Conservation (phyloP, 2,329 filamentous ascomycete species). For the Fusarium sp. region DNA sequence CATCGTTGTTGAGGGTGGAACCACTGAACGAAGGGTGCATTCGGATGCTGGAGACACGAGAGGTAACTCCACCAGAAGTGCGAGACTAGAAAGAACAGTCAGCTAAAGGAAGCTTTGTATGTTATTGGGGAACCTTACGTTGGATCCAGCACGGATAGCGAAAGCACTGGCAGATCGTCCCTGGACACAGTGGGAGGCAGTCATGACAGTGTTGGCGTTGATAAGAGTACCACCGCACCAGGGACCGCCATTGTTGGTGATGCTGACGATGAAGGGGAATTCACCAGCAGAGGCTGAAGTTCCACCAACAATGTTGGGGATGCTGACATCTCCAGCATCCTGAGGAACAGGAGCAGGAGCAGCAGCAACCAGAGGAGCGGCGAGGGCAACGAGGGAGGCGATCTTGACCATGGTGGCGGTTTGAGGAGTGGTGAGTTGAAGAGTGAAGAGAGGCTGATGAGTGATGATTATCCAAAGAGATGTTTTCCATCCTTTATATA, state of each 20-base stretch:
- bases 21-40: conserved; percentile 43
- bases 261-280: conserved; percentile 49
- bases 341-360: conserved; percentile 7
- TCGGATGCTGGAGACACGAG: conserved; percentile 40
- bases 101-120: accelerated
- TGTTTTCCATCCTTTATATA: conserved; percentile 13
- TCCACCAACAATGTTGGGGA: conserved; percentile 44
- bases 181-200: conserved; percentile 46
- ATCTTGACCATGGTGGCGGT: conserved; percentile 29
- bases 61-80: conserved; percentile 43
- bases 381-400: conserved; percentile 20
- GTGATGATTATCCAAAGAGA: neutral
- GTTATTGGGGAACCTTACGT: conserved; percentile 21
- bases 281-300: conserved; percentile 41
- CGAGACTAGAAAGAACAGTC: conserved; percentile 22
- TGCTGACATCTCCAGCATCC: neutral
- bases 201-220: conserved; percentile 49
- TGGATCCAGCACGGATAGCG: conserved; percentile 45
- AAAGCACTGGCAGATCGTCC: conserved; percentile 27
- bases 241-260: conserved; percentile 29
- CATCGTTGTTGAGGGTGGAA: conserved; percentile 39
- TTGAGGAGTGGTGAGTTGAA: conserved; percentile 14
- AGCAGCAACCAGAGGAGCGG: conserved; percentile 29
- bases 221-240: conserved; percentile 48
- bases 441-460: conserved; percentile 19